These are phyloP conservation scores for Populus ilicifolia DNA, from an alignment of 345 rosid genomes.

Conservation along the genomic window DNA sequence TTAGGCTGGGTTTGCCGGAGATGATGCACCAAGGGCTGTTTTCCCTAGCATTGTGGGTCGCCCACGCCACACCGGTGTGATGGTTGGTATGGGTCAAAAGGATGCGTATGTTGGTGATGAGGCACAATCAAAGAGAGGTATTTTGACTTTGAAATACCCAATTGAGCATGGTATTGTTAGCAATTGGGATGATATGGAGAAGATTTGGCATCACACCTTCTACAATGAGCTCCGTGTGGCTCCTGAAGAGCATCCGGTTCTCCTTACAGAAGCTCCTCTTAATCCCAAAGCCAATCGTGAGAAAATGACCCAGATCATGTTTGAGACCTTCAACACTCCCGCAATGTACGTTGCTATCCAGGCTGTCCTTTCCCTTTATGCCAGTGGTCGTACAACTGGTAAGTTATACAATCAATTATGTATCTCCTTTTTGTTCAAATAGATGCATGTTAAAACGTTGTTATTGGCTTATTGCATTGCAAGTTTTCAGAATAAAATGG, in stretches of 20 bases:
- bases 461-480: not conserved
- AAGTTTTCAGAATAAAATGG: not conserved
- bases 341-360: constrained; percentile 61
- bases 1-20: constrained; percentile 60
- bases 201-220: constrained; percentile 59
- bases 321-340: constrained; percentile 57
- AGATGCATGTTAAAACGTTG: not conserved
- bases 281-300: constrained; percentile 78
- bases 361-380: constrained; percentile 68
- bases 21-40: constrained; percentile 55
- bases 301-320: constrained; percentile 67
- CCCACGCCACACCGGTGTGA: constrained; percentile 55
- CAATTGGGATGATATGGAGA: constrained; percentile 72
- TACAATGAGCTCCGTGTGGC: constrained; percentile 72
- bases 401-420: constrained; percentile 10
- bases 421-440: not conserved
- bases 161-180: constrained; percentile 62
- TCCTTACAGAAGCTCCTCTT: constrained; percentile 76
- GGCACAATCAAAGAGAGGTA: constrained; percentile 70
- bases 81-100: constrained; percentile 62
- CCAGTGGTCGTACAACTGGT: constrained; percentile 79
- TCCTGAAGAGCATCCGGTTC: constrained; percentile 71
- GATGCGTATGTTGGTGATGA: constrained; percentile 73
- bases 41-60: constrained; percentile 58
- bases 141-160: constrained; percentile 58